Evolutionary conservation across 108 stramenopile species (phyloP).

Genomic region (Chaetoceros muelleri): DNA sequence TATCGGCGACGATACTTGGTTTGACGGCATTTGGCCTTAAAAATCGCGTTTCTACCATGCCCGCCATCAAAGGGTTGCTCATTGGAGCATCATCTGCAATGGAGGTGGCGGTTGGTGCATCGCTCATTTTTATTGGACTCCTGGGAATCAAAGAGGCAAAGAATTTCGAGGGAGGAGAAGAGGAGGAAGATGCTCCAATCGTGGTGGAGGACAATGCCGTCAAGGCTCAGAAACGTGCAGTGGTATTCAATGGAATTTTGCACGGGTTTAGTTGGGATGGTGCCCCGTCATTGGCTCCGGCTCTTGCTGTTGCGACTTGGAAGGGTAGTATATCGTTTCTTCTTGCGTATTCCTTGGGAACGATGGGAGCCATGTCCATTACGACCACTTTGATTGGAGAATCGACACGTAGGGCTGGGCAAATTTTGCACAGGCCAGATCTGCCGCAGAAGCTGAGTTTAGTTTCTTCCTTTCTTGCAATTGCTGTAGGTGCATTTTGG

Average conservation of each 20-base stretch:
- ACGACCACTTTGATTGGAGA: constrained; percentile 80
- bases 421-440: constrained; percentile 71
- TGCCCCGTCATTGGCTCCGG: constrained; percentile 88
- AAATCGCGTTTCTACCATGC: constrained; percentile 9
- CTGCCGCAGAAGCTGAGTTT: constrained; percentile 79
- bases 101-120: constrained; percentile 84
- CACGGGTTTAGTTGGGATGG: constrained; percentile 97
- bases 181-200: constrained; percentile 31
- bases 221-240: constrained; percentile 53
- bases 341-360: constrained; percentile 87
- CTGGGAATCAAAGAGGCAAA: constrained; percentile 88
- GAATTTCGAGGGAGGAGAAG: constrained; percentile 18
- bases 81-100: constrained; percentile 34
- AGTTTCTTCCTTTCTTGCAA: constrained; percentile 58
- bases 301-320: constrained; percentile 86
- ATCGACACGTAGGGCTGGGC: constrained; percentile 69
- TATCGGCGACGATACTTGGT: constrained; percentile 80
- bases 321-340: constrained; percentile 77
- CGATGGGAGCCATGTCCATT: constrained; percentile 81
- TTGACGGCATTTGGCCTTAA: constrained; percentile 79
- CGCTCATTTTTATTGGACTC: constrained; percentile 83
- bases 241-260: constrained; percentile 90
- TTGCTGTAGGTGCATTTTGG: constrained; percentile 78
- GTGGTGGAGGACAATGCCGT: constrained; percentile 16
- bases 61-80: constrained; percentile 11